Conservation (phyloP, 2,329 filamentous ascomycete genomes). For the Monosporascus sp. region DNA sequence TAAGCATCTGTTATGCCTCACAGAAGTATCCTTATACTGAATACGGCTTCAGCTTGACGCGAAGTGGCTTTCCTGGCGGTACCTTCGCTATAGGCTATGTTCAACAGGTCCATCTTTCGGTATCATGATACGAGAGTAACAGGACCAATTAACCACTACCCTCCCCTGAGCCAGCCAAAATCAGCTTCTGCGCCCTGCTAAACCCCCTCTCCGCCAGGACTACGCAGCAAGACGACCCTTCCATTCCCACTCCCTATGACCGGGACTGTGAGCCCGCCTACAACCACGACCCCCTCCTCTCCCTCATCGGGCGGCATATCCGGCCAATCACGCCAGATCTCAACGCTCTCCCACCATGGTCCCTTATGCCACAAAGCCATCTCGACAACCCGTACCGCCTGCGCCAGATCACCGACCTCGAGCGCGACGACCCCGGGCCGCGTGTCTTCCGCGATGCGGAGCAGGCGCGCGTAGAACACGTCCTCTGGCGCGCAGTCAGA, state of each 20-base stretch:
- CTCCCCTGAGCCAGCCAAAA: too few relatives aligned
- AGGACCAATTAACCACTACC: too few relatives aligned
- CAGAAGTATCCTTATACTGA: too few relatives aligned
- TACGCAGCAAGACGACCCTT: conserved; percentile 37
- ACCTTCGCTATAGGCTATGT: too few relatives aligned
- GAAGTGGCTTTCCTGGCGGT: too few relatives aligned
- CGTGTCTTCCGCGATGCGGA: conserved; percentile 47
- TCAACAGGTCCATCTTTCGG: too few relatives aligned
- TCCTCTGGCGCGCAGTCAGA: conserved; percentile 32
- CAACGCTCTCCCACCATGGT: conserved; percentile 37
- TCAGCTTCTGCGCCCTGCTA: too few relatives aligned
- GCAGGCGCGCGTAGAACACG: conserved; percentile 63
- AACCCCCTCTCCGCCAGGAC: too few relatives aligned
- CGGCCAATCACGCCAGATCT: conserved; percentile 70
- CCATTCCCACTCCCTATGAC: conserved; percentile 44
- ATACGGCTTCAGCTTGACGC: too few relatives aligned
- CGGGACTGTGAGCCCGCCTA: conserved; percentile 26
- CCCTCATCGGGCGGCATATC: conserved; percentile 31
- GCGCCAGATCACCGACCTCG: conserved; percentile 65
- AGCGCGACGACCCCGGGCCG: conserved; percentile 55
- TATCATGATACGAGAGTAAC: too few relatives aligned
- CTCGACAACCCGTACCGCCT: conserved; percentile 59
- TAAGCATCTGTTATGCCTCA: too few relatives aligned
- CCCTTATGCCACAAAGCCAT: conserved; percentile 33
- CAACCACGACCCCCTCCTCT: conserved; percentile 16